A percentile compares a stretch with the other conserved stretches of the same genome.
Evolutionary conservation across 768 basidiomycete species (phyloP).

Genomic region (Trametes maxima): DNA sequence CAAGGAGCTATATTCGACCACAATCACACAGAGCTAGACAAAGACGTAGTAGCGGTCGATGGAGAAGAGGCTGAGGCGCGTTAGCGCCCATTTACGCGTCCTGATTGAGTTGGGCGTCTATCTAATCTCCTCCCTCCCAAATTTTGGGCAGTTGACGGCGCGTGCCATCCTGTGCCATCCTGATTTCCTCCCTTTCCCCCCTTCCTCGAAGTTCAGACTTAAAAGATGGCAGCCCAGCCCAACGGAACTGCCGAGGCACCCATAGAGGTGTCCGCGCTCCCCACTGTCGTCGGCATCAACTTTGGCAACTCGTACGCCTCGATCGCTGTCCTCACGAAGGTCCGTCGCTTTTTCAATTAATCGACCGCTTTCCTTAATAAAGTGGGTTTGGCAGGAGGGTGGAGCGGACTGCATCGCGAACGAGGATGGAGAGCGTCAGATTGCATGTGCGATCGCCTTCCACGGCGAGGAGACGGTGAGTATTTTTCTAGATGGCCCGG

Average conservation of each 20-base stretch:
- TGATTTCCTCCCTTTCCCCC: background rate
- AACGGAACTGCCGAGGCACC: constrained; percentile 56
- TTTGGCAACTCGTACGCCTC: constrained; percentile 95
- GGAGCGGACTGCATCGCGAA: constrained; percentile 95
- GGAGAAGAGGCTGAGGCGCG: background rate
- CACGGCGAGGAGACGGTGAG: constrained; percentile 88
- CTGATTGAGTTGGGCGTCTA: constrained; percentile 9
- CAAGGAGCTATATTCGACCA: background rate
- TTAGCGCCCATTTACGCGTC: constrained; percentile 11
- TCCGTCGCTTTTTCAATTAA: constrained; percentile 34
- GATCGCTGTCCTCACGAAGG: constrained; percentile 95
- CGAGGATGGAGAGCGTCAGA: constrained; percentile 98
- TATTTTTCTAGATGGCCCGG: constrained; percentile 15
- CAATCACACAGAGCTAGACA: background rate
- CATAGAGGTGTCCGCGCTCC: constrained; percentile 37
- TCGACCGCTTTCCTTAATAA: background rate
- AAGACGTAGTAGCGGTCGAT: background rate
- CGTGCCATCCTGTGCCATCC: background rate
- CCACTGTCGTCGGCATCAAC: constrained; percentile 89
- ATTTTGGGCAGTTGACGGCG: constrained; percentile 1
- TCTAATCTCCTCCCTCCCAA: constrained; percentile 10
- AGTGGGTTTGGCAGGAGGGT: constrained; percentile 61
- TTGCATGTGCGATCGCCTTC: constrained; percentile 91
- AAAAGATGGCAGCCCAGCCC: constrained; percentile 44
- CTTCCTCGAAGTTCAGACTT: background rate